Evolutionary conservation across 1,284 basidiomycete genomes (phyloP).

Genomic region (Pseudozyma sp.): DNA sequence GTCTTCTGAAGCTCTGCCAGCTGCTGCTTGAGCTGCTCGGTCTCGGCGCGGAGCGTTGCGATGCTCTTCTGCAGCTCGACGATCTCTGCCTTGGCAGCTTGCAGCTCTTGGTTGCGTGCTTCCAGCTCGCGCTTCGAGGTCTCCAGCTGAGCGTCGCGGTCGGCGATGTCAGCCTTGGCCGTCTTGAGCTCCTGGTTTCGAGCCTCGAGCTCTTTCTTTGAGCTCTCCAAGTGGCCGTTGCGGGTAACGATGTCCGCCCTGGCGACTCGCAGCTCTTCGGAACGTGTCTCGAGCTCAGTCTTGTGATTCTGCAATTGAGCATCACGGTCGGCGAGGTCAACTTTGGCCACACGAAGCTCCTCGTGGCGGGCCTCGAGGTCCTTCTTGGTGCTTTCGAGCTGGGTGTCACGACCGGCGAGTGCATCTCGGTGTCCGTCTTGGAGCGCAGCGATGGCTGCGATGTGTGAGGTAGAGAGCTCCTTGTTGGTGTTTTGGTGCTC

Average conservation of each 20-base stretch:
- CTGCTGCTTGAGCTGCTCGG: constrained; percentile 35
- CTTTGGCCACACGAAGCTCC: constrained; percentile 15
- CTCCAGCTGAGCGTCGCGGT: constrained; percentile 5
- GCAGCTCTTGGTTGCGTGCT: constrained; percentile 19
- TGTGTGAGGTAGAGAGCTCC: constrained; percentile 21
- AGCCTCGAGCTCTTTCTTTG: constrained; percentile 7
- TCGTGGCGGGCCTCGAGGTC: constrained; percentile 13
- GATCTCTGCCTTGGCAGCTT: constrained; percentile 32
- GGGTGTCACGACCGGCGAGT: constrained; percentile 21
- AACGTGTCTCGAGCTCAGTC: constrained; percentile 13
- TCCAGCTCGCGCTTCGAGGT: constrained; percentile 11
- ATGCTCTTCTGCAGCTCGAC: constrained; percentile 43
- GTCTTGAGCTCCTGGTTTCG: constrained; percentile 21
- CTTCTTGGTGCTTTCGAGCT: constrained; percentile 15
- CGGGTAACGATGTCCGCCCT: constrained; percentile 24
- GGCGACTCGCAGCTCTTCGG: constrained; percentile 19
- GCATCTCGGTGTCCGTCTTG: constrained; percentile 27
- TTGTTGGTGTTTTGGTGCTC: constrained; percentile 21
- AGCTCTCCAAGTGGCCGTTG: constrained; percentile 15
- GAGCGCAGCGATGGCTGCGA: constrained; percentile 23
- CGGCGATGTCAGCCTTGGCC: constrained; percentile 29
- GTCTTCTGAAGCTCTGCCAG: constrained; percentile 29
- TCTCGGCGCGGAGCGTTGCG: constrained; percentile 32
- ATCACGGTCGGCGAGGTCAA: constrained; percentile 12
- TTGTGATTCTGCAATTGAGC: constrained; percentile 14